Evolutionary conservation across 2,329 filamentous ascomycete species (phyloP).

Genomic region (Cladosporium phlei): DNA sequence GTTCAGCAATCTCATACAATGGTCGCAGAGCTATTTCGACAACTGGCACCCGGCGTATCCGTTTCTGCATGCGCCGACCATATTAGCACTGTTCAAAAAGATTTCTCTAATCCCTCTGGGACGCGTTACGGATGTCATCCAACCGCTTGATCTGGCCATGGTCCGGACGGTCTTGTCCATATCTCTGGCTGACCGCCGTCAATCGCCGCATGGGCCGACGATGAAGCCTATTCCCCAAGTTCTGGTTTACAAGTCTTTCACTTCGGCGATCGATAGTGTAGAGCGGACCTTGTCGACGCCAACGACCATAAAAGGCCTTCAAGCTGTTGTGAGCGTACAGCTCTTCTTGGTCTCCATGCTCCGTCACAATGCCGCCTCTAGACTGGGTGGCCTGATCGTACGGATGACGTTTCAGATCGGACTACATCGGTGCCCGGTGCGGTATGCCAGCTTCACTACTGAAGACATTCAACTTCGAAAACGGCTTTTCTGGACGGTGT

Average conservation of each 20-base stretch:
- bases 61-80: slow-evolving; percentile 51
- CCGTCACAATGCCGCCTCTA: slow-evolving; percentile 53
- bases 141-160: slow-evolving; percentile 39
- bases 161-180: slow-evolving; percentile 51
- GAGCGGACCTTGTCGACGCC: slow-evolving; percentile 45
- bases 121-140: slow-evolving; percentile 22
- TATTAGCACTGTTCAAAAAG: slow-evolving; percentile 46
- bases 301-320: slow-evolving; percentile 44
- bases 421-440: slow-evolving; percentile 53
- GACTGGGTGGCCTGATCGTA: slow-evolving; percentile 51
- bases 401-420: slow-evolving; percentile 55
- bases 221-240: slow-evolving; percentile 35
- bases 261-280: slow-evolving; percentile 48
- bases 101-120: slow-evolving; percentile 32
- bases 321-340: slow-evolving; percentile 51
- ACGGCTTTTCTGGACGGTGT: slow-evolving; percentile 55
- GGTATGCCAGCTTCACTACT: slow-evolving; percentile 48
- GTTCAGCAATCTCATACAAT: slow-evolving; percentile 48
- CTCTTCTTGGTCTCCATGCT: slow-evolving; percentile 54
- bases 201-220: slow-evolving; percentile 27
- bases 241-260: slow-evolving; percentile 47
- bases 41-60: slow-evolving; percentile 56
- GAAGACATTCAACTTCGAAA: slow-evolving; percentile 47
- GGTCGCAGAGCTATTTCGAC: slow-evolving; percentile 53
- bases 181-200: slow-evolving; percentile 50